These are phyloP conservation scores for Fusarium dimerum DNA, from an alignment of 2,329 filamentous ascomycete genomes.

Conservation along the genomic window DNA sequence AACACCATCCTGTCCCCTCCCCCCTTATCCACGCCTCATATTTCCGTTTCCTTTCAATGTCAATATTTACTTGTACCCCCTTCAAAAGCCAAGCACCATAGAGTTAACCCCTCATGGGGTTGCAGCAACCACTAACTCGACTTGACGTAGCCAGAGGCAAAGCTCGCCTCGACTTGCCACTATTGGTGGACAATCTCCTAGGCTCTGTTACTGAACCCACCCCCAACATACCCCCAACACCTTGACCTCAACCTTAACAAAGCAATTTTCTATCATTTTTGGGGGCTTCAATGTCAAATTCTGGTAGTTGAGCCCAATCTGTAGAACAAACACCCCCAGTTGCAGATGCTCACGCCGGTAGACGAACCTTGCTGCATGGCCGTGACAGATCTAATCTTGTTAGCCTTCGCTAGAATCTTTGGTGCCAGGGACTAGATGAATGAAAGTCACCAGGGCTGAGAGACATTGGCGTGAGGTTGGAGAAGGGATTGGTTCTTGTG, in stretches of 20 bases:
- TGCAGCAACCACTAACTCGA: neutral
- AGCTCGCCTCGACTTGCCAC: slow-evolving; percentile 11
- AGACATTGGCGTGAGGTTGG: neutral
- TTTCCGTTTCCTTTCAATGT: neutral
- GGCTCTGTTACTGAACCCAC: slow-evolving; percentile 14
- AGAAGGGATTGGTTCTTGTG: neutral
- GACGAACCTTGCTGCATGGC: slow-evolving; percentile 8
- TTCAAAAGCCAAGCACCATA: slow-evolving; percentile 8
- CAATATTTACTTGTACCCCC: slow-evolving; percentile 5
- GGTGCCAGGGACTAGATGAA: neutral
- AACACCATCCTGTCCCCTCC: too few species aligned
- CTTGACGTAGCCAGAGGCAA: slow-evolving; percentile 18
- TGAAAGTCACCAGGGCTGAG: too few species aligned
- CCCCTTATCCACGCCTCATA: too few species aligned
- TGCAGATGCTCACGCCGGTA: slow-evolving; percentile 1
- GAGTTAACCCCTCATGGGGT: neutral
- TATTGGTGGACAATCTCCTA: slow-evolving; percentile 28
- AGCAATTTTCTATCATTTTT: slow-evolving; percentile 21
- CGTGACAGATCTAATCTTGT: slow-evolving; percentile 14
- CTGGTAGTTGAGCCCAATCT: neutral
- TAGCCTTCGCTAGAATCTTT: neutral
- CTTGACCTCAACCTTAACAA: slow-evolving; percentile 4
- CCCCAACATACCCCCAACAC: slow-evolving; percentile 27
- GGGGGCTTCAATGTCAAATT: slow-evolving; percentile 13
- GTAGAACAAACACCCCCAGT: neutral